Conservation (phyloP, 768 basidiomycete genomes). For the Crassisporium funariophilum region DNA sequence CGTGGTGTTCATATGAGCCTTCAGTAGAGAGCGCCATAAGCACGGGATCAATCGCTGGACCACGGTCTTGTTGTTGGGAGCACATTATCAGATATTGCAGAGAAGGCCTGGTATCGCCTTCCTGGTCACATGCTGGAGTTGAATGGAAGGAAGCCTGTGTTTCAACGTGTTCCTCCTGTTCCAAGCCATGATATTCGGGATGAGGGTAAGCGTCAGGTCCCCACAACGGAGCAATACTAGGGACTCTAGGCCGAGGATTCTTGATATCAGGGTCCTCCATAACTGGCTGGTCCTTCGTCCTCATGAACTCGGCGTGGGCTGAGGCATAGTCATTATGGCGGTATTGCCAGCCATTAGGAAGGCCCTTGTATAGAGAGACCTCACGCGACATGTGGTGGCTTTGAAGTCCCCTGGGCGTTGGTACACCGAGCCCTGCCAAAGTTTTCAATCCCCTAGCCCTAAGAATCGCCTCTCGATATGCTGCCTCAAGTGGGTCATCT, state of each 20-base stretch:
- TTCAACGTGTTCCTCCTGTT: slow-evolving; percentile 15
- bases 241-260: slow-evolving; percentile 35
- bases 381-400: slow-evolving; percentile 45
- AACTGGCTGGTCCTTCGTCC: slow-evolving; percentile 25
- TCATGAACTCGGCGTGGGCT: slow-evolving; percentile 38
- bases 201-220: slow-evolving; percentile 23
- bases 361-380: slow-evolving; percentile 47
- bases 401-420: slow-evolving; percentile 13
- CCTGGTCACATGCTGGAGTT: slow-evolving; percentile 6
- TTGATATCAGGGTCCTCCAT: slow-evolving; percentile 17
- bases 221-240: slow-evolving; percentile 42
- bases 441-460: slow-evolving; percentile 18
- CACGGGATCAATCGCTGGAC: slow-evolving; percentile 33
- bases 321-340: slow-evolving; percentile 35
- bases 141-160: slow-evolving; percentile 8
- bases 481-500: slow-evolving; percentile 22
- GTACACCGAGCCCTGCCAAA: slow-evolving; percentile 7
- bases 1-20: not conserved
- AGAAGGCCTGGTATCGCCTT: not conserved
- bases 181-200: slow-evolving; percentile 16
- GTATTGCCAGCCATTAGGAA: slow-evolving; percentile 52
- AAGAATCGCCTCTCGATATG: slow-evolving; percentile 24
- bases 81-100: slow-evolving; percentile 23
- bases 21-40: slow-evolving; percentile 22
- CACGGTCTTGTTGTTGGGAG: slow-evolving; percentile 5